A percentile compares a stretch with the other conserved stretches of the same genome.
phyloP scores from a whole-genome alignment of 345 rosid species.

The Rhodomyrtus tomentosa region DNA sequence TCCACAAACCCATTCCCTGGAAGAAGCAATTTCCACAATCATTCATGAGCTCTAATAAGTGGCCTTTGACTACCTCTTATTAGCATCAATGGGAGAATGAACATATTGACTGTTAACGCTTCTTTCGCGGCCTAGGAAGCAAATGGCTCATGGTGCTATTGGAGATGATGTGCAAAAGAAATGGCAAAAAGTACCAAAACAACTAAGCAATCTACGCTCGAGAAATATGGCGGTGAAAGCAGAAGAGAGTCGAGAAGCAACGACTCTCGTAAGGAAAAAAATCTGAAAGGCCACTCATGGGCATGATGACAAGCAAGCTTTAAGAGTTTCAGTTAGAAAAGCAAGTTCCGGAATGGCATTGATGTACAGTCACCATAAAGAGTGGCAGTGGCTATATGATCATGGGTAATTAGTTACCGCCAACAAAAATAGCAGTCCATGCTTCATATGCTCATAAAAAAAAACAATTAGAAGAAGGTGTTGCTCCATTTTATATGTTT shows the following conservation, averaged over 20 bases:
- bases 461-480: background rate
- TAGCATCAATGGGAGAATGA: background rate
- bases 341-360: background rate
- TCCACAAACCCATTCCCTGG: slow-evolving; percentile 79
- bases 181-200: background rate
- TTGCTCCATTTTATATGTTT: background rate
- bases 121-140: background rate
- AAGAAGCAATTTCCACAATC: background rate
- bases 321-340: background rate
- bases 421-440: background rate
- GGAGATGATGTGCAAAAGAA: background rate
- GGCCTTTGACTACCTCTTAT: background rate
- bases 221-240: background rate
- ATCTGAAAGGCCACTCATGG: background rate
- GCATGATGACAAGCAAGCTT: background rate
- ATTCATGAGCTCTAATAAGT: background rate
- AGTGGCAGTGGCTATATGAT: accelerated
- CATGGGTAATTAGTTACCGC: background rate
- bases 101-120: background rate
- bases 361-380: background rate
- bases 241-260: background rate
- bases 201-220: background rate
- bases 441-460: background rate
- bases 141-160: background rate
- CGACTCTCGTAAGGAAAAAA: background rate